Evolutionary conservation across 2,329 filamentous ascomycete species (phyloP).

Genomic region (Coniella vitis): DNA sequence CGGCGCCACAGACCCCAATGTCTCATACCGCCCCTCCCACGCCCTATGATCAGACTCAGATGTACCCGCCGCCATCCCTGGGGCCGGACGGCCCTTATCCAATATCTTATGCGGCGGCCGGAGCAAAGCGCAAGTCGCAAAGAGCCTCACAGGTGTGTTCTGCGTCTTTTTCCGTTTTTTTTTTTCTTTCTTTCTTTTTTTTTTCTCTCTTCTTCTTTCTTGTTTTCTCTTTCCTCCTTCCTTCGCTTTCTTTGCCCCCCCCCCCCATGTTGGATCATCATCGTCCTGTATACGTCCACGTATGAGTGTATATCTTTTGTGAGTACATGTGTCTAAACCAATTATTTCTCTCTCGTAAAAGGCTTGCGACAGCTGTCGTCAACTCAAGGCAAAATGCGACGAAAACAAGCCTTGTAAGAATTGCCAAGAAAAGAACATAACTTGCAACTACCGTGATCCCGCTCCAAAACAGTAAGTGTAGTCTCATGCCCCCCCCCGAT

Average conservation of each 20-base stretch:
- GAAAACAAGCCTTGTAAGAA: slow-evolving; percentile 78
- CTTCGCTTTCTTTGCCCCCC: too few species aligned
- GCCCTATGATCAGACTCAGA: slow-evolving; percentile 26
- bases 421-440: slow-evolving; percentile 78
- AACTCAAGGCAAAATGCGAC: slow-evolving; percentile 86
- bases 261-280: too few species aligned
- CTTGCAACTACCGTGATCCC: slow-evolving; percentile 85
- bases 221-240: too few species aligned
- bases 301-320: too few species aligned
- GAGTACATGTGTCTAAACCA: neutral
- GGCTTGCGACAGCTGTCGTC: slow-evolving; percentile 86
- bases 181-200: too few species aligned
- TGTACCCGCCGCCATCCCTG: slow-evolving; percentile 20
- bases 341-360: slow-evolving; percentile 28
- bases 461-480: slow-evolving; percentile 76
- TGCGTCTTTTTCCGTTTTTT: too few species aligned
- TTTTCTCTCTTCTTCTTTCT: too few species aligned
- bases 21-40: slow-evolving; percentile 24
- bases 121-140: slow-evolving; percentile 56
- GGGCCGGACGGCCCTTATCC: slow-evolving; percentile 34
- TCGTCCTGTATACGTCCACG: too few species aligned
- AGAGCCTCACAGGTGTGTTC: slow-evolving; percentile 54
- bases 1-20: slow-evolving; percentile 33
- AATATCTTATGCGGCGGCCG: slow-evolving; percentile 36
- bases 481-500: neutral